Evolutionary conservation across 129 eudicot genomes (phyloP).

Genomic region (carrot (Daucus carota)): DH1_v3.0 NC_030382.2:47409501-47410000

Average conservation of each 20-base stretch:
- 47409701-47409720: conserved; percentile 33
- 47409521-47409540: conserved; percentile 6
- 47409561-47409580: not conserved
- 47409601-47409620: conserved; percentile 87
- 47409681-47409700: conserved; percentile 53
- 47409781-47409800: conserved; percentile 52
- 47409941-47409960: conserved; percentile 63
- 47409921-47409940: conserved; percentile 71
- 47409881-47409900: conserved; percentile 40
- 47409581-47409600: not conserved
- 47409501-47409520: not conserved
- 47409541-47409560: not conserved
- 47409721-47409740: conserved; percentile 6
- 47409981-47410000: conserved; percentile 22
- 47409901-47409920: conserved; percentile 21
- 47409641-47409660: conserved; percentile 72
- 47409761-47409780: not conserved
- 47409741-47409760: not conserved
- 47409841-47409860: conserved; percentile 69
- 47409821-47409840: conserved; percentile 89
- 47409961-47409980: conserved; percentile 34
- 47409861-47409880: conserved; percentile 26
- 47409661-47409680: conserved; percentile 64
- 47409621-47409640: conserved; percentile 96
- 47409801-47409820: conserved; percentile 61